Base-by-base conservation (phyloP, 1,284 basidiomycete genomes). In the Sutorius eximius region DNA sequence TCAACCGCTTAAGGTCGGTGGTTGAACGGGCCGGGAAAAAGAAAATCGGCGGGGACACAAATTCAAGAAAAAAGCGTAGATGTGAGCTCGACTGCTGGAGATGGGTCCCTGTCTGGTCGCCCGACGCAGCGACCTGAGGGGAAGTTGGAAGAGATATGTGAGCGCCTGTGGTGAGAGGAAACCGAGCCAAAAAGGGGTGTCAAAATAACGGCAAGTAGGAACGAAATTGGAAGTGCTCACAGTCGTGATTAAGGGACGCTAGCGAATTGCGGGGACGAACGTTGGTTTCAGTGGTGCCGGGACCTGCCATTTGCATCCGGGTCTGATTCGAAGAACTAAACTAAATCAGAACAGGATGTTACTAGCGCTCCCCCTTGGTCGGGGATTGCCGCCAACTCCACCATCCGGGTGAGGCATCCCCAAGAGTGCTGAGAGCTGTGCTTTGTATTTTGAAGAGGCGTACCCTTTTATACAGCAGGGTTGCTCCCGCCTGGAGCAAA, bases 251-350 rank as follows among this genome's bases (percentile, higher is more conserved):
- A 45, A 50, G 30, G 41, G 58, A 10, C 37, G 37, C 52, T 57
- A 50, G 38, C 64, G 53, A 65, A 65, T 69, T 58, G 48, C 41
- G 41, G 45, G 41, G 53, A 56, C 66, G 59, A 68, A 66, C 65
- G 65, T 65, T 69, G 66, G 56, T 49, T 12, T 51, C 24, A 27
- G 24, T 38, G 24, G 53, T 54, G 50, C 47, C 32, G 48, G 50
- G 45, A 59, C 38, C 52, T 65, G 48, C 61, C 64, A 55, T 61
- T 53, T 57, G n/a, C 27, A 52, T 58, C 46, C 44, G 54, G 44
- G 52, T 16, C 8, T 45, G 58, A 47, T 59, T 59, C 62, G 24
- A 27, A 27, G 24, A 2, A n/a, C n/a, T n/a, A n/a, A 27, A 27
- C 57, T 59, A 51, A 60, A 56, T 63, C 51, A 24, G 24, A 49